Evolutionary conservation across 2,329 filamentous ascomycete species (phyloP).

Genomic region (Diaporthe caulivora): DNA sequence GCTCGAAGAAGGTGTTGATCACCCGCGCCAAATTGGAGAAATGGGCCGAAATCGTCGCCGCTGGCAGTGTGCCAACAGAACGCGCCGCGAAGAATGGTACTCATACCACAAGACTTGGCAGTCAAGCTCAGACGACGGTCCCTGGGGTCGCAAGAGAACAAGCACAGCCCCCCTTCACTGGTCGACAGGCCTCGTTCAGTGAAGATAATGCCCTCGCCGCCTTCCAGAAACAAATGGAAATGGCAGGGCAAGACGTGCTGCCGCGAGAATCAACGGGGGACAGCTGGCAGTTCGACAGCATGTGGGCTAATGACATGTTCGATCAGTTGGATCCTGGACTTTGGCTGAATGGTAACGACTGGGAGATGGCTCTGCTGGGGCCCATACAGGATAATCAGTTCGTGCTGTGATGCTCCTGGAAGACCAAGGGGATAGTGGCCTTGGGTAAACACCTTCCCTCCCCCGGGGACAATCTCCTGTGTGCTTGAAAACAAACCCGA

Average conservation of each 20-base stretch:
- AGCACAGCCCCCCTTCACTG: background rate
- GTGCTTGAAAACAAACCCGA: too few relatives aligned
- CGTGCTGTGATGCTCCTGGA: background rate
- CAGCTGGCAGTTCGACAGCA: conserved; percentile 38
- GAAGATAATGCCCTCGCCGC: conserved; percentile 9
- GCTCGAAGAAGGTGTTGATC: conserved; percentile 60
- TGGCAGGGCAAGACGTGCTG: conserved; percentile 23
- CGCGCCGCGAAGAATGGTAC: background rate
- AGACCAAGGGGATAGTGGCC: too few relatives aligned
- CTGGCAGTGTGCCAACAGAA: conserved; percentile 41
- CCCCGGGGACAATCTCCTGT: too few relatives aligned
- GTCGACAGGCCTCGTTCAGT: background rate
- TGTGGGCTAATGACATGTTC: conserved; percentile 42
- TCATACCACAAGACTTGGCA: background rate
- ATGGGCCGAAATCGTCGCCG: conserved; percentile 60
- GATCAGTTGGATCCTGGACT: conserved; percentile 41
- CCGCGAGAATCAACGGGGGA: conserved; percentile 21
- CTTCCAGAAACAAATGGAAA: conserved; percentile 15
- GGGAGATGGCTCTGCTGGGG: conserved; percentile 23
- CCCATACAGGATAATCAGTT: conserved; percentile 16
- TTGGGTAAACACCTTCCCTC: too few relatives aligned
- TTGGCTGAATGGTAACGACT: conserved; percentile 40
- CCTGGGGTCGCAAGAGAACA: background rate
- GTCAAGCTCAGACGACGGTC: background rate
- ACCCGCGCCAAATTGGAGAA: conserved; percentile 59